A percentile compares a stretch with the other conserved stretches of the same genome.
phyloP scores from a whole-genome alignment of 192 early-diverging fungal species.

The Phycomyces blakesleeanus region DNA sequence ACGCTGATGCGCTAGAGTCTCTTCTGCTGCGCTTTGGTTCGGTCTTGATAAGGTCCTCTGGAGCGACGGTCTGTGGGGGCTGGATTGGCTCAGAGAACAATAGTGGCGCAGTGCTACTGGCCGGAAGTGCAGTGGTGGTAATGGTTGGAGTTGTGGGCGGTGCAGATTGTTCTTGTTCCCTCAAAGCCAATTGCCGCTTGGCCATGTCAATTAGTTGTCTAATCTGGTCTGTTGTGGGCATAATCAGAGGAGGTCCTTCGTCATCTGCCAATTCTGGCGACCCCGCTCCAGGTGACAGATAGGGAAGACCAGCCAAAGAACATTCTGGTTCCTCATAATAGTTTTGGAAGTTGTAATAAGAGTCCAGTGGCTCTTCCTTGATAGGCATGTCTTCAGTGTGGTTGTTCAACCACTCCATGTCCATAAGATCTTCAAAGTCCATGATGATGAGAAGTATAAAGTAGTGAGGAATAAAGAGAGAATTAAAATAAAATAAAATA shows the following conservation, averaged over 20 bases:
- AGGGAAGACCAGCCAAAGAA: too few relatives aligned
- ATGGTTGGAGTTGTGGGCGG: too few relatives aligned
- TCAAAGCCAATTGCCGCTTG: constrained; percentile 31
- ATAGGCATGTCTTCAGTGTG: constrained; percentile 7
- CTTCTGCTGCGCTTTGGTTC: background rate
- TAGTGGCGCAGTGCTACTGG: background rate
- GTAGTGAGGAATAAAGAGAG: background rate
- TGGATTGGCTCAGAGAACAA: background rate
- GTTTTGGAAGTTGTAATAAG: background rate
- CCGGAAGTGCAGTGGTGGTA: too few relatives aligned
- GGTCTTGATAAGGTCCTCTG: background rate
- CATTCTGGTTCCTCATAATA: background rate
- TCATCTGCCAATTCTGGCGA: constrained; percentile 3
- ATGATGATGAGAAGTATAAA: background rate
- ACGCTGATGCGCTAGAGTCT: constrained; percentile 1
- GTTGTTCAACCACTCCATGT: constrained; percentile 19
- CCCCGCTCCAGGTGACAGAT: too few relatives aligned
- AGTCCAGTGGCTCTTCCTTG: background rate
- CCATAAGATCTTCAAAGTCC: constrained; percentile 24
- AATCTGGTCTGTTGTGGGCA: constrained; percentile 34
- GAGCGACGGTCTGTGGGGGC: background rate
- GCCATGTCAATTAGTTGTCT: constrained; percentile 35
- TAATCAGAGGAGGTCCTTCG: constrained; percentile 2
- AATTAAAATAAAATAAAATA: too few relatives aligned
- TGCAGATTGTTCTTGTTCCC: constrained; percentile 11